Conservation (phyloP, 228 moss, liverwort and hornwort genomes). For the Sphagnum fallax region DNA sequence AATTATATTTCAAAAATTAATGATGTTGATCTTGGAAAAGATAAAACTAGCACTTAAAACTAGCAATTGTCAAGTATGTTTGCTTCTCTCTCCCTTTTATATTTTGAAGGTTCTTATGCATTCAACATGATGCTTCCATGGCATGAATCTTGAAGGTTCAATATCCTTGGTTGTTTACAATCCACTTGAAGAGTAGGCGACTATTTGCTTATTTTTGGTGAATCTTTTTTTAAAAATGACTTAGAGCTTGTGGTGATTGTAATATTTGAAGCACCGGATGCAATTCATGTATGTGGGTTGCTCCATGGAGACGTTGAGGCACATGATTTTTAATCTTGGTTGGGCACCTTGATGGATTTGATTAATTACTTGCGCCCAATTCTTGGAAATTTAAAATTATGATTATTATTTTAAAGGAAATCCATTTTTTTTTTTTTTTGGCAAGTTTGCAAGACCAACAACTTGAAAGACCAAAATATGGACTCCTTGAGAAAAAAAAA, state of each 20-base stretch:
- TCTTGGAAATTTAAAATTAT: no score
- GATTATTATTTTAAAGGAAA: no score
- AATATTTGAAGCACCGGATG: conserved; percentile 4
- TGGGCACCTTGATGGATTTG: no score
- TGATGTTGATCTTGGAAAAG: conserved; percentile 11
- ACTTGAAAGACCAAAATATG: no score
- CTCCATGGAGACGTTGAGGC: conserved; percentile 4
- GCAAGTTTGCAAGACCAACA: no score
- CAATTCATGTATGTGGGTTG: conserved; percentile 5
- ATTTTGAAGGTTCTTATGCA: not conserved
- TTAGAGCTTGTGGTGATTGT: not conserved
- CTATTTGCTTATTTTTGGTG: not conserved
- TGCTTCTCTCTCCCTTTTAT: not conserved
- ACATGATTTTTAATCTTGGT: no score
- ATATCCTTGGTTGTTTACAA: not conserved
- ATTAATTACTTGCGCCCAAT: no score
- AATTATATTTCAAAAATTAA: conserved; percentile 7
- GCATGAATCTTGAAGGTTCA: not conserved
- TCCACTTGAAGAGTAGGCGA: not conserved
- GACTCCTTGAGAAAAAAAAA: no score
- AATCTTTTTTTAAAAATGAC: not conserved
- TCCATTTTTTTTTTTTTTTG: no score
- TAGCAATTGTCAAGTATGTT: conserved; percentile 2
- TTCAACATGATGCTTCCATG: not conserved
- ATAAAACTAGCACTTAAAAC: conserved; percentile 3